These are phyloP conservation scores for Pezizomycotina sp. DNA, from an alignment of 2,329 filamentous ascomycete genomes.

Conservation along the genomic window DNA sequence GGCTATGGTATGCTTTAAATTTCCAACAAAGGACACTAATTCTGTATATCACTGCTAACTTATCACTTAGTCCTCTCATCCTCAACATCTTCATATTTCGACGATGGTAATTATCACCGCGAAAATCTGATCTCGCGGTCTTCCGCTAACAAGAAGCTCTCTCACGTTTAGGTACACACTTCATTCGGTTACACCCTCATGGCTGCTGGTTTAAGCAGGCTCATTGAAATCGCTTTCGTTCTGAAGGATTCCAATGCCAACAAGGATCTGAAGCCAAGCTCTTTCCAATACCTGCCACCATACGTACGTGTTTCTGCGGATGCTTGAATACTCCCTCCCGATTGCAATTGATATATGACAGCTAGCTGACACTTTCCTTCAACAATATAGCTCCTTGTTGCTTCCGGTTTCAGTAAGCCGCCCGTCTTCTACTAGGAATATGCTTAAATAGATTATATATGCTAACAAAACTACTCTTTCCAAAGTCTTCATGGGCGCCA, in stretches of 20 bases:
- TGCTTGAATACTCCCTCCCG: neutral
- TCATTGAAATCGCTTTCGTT: constrained; percentile 83
- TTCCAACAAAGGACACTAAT: neutral
- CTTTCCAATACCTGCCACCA: constrained; percentile 53
- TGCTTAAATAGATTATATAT: no score
- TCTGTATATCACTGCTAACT: neutral
- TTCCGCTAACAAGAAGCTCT: no score
- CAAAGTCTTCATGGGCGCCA: constrained; percentile 78
- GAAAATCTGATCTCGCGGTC: no score
- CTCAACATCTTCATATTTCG: neutral
- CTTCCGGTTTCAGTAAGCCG: constrained; percentile 51
- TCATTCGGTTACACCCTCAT: constrained; percentile 93
- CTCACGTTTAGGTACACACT: constrained; percentile 77
- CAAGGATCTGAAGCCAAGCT: constrained; percentile 54
- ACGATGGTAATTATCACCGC: neutral
- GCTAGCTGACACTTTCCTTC: constrained; percentile 13
- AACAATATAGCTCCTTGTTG: constrained; percentile 55
- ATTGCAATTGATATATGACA: constrained; percentile 8
- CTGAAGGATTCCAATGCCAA: constrained; percentile 53
- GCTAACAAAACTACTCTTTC: neutral
- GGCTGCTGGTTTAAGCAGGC: constrained; percentile 65
- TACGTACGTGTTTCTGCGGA: constrained; percentile 41
- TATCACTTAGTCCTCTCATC: neutral
- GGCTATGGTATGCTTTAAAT: constrained; percentile 48
- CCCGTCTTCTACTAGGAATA: neutral